Evolutionary conservation across 1,284 basidiomycete species (phyloP).

Genomic region (Cryptococcus wingfieldii): DNA sequence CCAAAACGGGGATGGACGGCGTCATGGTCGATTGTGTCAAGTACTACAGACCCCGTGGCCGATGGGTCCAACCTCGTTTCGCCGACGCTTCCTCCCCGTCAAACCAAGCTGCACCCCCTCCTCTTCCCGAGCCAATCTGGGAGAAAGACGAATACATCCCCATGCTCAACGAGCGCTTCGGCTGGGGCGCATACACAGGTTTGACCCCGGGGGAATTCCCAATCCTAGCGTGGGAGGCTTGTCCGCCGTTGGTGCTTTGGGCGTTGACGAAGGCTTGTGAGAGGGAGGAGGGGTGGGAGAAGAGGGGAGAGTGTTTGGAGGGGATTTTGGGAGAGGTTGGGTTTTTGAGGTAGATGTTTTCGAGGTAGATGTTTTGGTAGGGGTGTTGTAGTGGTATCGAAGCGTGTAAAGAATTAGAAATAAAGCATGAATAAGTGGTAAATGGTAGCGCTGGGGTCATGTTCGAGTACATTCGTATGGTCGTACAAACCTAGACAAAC

Average conservation of each 20-base stretch:
- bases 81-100: no score
- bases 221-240: neutral
- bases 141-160: neutral
- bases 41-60: neutral
- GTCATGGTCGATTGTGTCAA: neutral
- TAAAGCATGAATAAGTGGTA: neutral
- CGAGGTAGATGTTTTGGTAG: neutral
- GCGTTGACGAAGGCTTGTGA: neutral
- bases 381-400: neutral
- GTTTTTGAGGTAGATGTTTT: neutral
- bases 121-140: neutral
- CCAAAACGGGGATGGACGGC: neutral
- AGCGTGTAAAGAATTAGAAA: neutral
- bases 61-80: neutral
- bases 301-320: neutral
- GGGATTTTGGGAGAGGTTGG: neutral
- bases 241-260: neutral
- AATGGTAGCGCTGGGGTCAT: neutral
- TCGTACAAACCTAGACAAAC: no score
- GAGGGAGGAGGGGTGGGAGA: neutral
- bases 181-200: constrained; percentile 1
- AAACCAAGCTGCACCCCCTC: neutral
- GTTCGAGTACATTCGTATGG: neutral
- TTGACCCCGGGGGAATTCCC: neutral
- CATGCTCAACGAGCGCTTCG: neutral